Percentiles rank a stretch among this genome's conserved stretches.
phyloP scores from a whole-genome alignment of 2,329 filamentous ascomycete species.

The Plenodomus biglobosus region DNA sequence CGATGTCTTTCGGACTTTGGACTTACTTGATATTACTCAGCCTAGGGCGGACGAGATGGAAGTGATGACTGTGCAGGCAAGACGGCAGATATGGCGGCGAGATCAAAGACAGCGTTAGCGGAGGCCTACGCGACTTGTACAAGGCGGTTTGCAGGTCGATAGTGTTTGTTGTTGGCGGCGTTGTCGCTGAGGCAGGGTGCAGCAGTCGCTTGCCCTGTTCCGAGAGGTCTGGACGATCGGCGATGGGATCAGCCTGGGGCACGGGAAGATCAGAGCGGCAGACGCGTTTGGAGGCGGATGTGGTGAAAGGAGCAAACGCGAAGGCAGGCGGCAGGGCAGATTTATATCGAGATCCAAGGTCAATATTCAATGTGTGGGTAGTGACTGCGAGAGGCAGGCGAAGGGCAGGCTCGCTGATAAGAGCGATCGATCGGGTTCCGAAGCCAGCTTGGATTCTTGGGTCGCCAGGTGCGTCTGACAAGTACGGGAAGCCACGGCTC shows the following conservation, averaged over 20 bases:
- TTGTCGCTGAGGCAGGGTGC: slow-evolving; percentile 32
- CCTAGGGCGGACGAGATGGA: background rate
- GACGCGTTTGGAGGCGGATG: slow-evolving; percentile 6
- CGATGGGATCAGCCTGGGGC: slow-evolving; percentile 37
- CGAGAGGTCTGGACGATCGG: slow-evolving; percentile 34
- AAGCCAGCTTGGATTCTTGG: slow-evolving; percentile 21
- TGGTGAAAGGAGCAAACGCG: background rate
- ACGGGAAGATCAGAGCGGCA: slow-evolving; percentile 21
- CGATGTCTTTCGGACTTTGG: background rate
- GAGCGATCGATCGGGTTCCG: slow-evolving; percentile 11
- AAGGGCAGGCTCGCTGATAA: slow-evolving; percentile 12
- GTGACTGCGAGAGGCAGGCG: background rate
- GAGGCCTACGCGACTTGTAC: slow-evolving; percentile 21
- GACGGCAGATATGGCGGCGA: background rate
- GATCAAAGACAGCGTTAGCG: slow-evolving; percentile 21
- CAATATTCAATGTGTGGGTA: slow-evolving; percentile 9
- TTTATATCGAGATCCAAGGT: background rate
- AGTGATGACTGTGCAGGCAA: background rate
- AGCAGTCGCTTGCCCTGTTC: slow-evolving; percentile 31
- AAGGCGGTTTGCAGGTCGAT: slow-evolving; percentile 18
- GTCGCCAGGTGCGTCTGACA: slow-evolving; percentile 21
- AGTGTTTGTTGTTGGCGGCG: slow-evolving; percentile 19
- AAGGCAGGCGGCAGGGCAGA: slow-evolving; percentile 1
- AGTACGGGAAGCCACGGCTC: slow-evolving; percentile 20
- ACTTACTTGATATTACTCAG: background rate